Evolutionary conservation across 2,329 filamentous ascomycete genomes (phyloP).

Genomic region (Cephalotrichum gorgonifer): DNA sequence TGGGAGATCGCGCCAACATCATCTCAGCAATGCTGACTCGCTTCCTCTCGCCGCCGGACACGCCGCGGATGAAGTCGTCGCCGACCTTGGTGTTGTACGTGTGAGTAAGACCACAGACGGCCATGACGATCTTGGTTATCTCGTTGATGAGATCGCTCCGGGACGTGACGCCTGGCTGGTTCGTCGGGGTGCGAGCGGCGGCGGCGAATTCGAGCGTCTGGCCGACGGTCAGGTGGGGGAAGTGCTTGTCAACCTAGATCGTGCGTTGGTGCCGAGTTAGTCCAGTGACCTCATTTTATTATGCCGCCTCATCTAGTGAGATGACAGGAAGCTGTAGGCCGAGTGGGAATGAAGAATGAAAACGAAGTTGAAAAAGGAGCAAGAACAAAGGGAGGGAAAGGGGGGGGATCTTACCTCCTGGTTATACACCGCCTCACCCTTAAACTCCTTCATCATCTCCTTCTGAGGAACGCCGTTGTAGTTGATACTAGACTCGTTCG

Average conservation of each 20-base stretch:
- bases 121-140: slow-evolving; percentile 57
- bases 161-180: slow-evolving; percentile 51
- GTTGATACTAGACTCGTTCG: slow-evolving; percentile 39
- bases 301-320: too few species aligned
- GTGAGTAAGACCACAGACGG: slow-evolving; percentile 62
- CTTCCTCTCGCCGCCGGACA: slow-evolving; percentile 64
- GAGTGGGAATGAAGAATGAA: too few species aligned
- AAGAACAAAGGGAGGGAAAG: too few species aligned
- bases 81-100: slow-evolving; percentile 66
- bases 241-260: slow-evolving; percentile 52
- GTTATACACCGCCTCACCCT: slow-evolving; percentile 62
- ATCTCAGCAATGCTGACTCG: slow-evolving; percentile 77
- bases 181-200: slow-evolving; percentile 55
- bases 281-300: neutral
- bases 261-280: too few species aligned
- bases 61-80: slow-evolving; percentile 62
- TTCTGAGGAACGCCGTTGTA: slow-evolving; percentile 51
- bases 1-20: slow-evolving; percentile 49
- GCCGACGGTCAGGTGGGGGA: slow-evolving; percentile 66
- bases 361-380: too few species aligned
- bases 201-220: slow-evolving; percentile 66
- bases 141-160: slow-evolving; percentile 49
- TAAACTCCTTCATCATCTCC: slow-evolving; percentile 48
- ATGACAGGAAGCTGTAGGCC: too few species aligned
- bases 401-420: slow-evolving; percentile 42